Percentiles rank a stretch among this genome's conserved stretches.
Conservation (phyloP, 257 asterid genomes). For the Craterostigma plantagineum region DNA sequence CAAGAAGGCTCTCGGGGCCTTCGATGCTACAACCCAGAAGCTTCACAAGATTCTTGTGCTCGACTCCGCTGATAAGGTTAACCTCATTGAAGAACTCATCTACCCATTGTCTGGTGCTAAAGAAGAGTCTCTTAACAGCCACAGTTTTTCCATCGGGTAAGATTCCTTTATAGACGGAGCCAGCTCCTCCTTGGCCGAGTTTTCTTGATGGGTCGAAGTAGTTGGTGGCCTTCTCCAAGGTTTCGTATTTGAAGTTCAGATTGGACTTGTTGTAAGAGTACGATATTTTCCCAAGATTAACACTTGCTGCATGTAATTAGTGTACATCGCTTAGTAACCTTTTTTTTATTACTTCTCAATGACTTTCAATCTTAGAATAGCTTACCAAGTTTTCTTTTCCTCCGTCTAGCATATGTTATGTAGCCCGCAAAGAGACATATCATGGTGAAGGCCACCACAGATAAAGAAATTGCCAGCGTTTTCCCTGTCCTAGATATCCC, state of each 20-base stretch:
- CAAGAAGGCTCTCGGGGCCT: conserved; percentile 86
- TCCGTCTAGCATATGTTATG: conserved; percentile 22
- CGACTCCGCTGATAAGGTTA: conserved; percentile 60
- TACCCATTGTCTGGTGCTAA: conserved; percentile 81
- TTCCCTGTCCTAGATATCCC: conserved; percentile 31
- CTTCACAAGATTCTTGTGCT: conserved; percentile 86
- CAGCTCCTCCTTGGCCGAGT: conserved; percentile 89
- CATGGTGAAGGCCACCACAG: conserved; percentile 45
- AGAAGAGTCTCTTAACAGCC: conserved; percentile 77
- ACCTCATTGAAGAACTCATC: conserved; percentile 93
- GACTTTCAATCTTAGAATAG: no score
- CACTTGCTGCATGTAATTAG: conserved; percentile 26
- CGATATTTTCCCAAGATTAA: conserved; percentile 51
- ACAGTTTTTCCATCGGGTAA: conserved; percentile 42
- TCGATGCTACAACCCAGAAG: conserved; percentile 92
- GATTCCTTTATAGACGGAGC: conserved; percentile 60
- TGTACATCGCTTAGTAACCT: neutral
- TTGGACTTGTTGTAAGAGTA: conserved; percentile 48
- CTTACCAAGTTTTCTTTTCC: conserved; percentile 47
- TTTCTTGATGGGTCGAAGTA: conserved; percentile 44
- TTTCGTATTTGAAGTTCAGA: conserved; percentile 65
- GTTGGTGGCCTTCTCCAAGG: conserved; percentile 73
- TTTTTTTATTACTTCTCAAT: neutral
- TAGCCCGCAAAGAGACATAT: conserved; percentile 36
- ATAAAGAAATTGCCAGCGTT: conserved; percentile 32